Evolutionary conservation across 2,329 filamentous ascomycete genomes (phyloP).

Genomic region (Grosmannia huntii): DNA sequence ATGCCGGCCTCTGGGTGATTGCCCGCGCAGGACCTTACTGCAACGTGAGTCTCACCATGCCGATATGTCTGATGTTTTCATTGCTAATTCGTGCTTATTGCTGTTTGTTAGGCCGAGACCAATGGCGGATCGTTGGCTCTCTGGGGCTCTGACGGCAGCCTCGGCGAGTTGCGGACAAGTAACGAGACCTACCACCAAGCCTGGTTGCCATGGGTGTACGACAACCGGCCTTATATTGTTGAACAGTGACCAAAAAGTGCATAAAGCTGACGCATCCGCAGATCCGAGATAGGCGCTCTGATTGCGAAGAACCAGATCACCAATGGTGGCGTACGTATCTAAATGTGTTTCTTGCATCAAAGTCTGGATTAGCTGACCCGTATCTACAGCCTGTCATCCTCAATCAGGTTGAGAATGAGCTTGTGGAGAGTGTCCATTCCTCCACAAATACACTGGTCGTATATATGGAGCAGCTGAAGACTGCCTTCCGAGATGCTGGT

Average conservation of each 20-base stretch:
- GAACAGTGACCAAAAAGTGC: no score
- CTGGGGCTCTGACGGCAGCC: constrained; percentile 56
- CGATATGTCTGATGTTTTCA: background rate
- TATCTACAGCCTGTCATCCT: constrained; percentile 50
- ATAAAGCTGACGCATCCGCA: constrained; percentile 16
- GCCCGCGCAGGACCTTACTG: constrained; percentile 40
- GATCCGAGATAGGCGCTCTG: constrained; percentile 42
- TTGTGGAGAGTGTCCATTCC: constrained; percentile 21
- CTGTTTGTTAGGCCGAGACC: constrained; percentile 56
- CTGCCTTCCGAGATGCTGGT: constrained; percentile 6
- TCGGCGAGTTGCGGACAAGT: constrained; percentile 49
- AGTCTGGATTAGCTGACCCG: background rate
- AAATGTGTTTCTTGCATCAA: background rate
- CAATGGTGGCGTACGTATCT: constrained; percentile 46
- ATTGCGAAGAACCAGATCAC: constrained; percentile 71
- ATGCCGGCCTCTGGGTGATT: constrained; percentile 66
- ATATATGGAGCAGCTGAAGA: constrained; percentile 11
- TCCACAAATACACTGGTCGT: constrained; percentile 9
- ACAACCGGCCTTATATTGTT: no score
- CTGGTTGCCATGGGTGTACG: constrained; percentile 10
- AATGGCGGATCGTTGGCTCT: constrained; percentile 70
- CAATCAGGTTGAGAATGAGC: constrained; percentile 74
- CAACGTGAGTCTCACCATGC: constrained; percentile 23
- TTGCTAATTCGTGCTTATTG: background rate
- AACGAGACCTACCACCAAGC: constrained; percentile 50